Base-by-base conservation (phyloP, 2,329 filamentous ascomycete genomes). In the Elsinoe perseae region DNA sequence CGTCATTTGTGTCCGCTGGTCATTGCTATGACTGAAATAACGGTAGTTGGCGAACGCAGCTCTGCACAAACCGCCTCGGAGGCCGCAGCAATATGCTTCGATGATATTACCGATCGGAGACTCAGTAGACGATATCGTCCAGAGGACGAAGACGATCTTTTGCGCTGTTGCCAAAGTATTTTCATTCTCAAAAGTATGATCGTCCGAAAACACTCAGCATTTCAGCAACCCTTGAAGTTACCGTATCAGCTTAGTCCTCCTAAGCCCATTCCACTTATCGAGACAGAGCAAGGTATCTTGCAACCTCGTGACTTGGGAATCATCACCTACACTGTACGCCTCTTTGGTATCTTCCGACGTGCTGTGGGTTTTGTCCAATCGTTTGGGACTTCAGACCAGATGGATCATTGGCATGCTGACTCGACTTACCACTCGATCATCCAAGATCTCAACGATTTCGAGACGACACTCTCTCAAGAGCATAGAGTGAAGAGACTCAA, bases 111-210 rank as follows among this genome's bases (percentile, higher is more conserved):
- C 9, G 34, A 40, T 5, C 18, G 23, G 12, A 21, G 8, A 8
- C 8, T 21, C 4, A 30, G 40, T 2, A 25, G 20, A 20, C 36
- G 9, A 8, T 21, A 27, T 25, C 10, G 27, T 21, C 23, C 23
- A 20, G 27, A 48, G 14, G 25, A 34, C 4, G 34, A 38, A 27
- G 36, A 44, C n/a, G 53, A 56, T 56, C 23, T 48, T 12, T 4
- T 48, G 16, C 38, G 53, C 38, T 46, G 40, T 20, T 42, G 36
- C 18, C 53, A 56, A 21, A 56, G 53, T 32, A 44, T 56, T 28
- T 48, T 46, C 53, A 56, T 48, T 16, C 40, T 56, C 21, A 44
- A 56, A 36, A 21, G 53, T 21, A 56, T 56, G 18, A 30, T 56
- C 12, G 36, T 27, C 28, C 23, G 53, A 20, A 48, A 40, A 20